Evolutionary conservation across 2,329 filamentous ascomycete species (phyloP), one percentile per base, ranked within the genome.

Genomic region (Claviceps quebecensis): DNA sequence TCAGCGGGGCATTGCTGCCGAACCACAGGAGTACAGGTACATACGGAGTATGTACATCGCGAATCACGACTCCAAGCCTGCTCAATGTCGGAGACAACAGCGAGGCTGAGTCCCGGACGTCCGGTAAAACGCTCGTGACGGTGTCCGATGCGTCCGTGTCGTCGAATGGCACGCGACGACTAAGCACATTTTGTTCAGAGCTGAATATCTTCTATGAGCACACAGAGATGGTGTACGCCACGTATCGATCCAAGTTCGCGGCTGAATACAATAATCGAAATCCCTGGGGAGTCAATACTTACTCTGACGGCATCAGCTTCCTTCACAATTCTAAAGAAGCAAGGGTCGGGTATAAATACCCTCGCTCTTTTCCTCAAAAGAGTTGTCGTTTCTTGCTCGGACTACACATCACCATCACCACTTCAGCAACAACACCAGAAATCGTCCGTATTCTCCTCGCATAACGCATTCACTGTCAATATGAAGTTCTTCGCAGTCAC

Each of bases 401-500:
- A 14, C 19, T n/a, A 23, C 11, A 29, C 8, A 4, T 40, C n/a
- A 39, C 19, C 38, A 41, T 41, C 4, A 16, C 17, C 3, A 8
- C 17, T 4, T n/a, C 16, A 17, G 16, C 14, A 39, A 39, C 14
- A 19, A 23, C 13, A 44, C 19, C 41, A 23, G 11, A 23, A 6
- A 23, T 14, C 19, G 19, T 23, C 41, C 8, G 11, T 7, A 16
- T 16, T 2, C 13, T 44, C 11, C 9, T 16, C 23, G 16, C 7
- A 44, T 16, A n/a, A n/a, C n/a, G n/a, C n/a, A n/a, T n/a, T 16
- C 19, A 16, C 45, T 9, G 5, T 36, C 45, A 37, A 50, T 47
- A 66, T 66, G 64, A 62, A 66, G 62, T 58, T 64, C 60, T 50
- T 59, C 53, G 45, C 54, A 36, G 37, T 60, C 53, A 49, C 60